phyloP scores from a whole-genome alignment of 2,329 filamentous ascomycete genomes.

The Trichoderma arundinaceum region DNA sequence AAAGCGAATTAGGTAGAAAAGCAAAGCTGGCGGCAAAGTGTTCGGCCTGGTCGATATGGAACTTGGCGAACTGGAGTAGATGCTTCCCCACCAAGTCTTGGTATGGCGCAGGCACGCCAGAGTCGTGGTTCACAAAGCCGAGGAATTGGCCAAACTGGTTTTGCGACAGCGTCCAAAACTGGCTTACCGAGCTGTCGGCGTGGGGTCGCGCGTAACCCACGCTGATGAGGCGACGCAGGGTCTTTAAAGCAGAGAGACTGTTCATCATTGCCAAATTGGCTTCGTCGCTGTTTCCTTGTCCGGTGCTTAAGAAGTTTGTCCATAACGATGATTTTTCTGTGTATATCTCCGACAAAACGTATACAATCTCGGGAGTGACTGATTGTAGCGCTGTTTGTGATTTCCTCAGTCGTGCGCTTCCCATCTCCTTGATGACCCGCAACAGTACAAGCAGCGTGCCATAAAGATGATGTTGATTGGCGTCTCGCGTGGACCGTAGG shows the following conservation, averaged over 20 bases:
- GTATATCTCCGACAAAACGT: slow-evolving; percentile 79
- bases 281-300: slow-evolving; percentile 62
- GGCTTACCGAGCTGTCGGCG: slow-evolving; percentile 73
- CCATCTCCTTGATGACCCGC: slow-evolving; percentile 88
- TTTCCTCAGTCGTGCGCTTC: slow-evolving; percentile 75
- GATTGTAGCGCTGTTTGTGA: slow-evolving; percentile 79
- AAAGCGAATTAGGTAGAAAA: slow-evolving; percentile 77
- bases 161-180: slow-evolving; percentile 82
- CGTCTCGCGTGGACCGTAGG: slow-evolving; percentile 59
- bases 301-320: slow-evolving; percentile 64
- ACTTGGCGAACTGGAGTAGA: slow-evolving; percentile 85
- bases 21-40: slow-evolving; percentile 82
- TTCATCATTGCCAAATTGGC: slow-evolving; percentile 72
- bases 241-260: slow-evolving; percentile 79
- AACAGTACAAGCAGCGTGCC: slow-evolving; percentile 79
- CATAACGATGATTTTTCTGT: slow-evolving; percentile 73
- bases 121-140: slow-evolving; percentile 62
- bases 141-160: slow-evolving; percentile 80
- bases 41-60: slow-evolving; percentile 86
- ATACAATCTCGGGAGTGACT: slow-evolving; percentile 82
- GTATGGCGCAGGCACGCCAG: slow-evolving; percentile 58
- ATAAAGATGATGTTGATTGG: slow-evolving; percentile 69
- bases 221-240: slow-evolving; percentile 77
- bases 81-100: slow-evolving; percentile 79
- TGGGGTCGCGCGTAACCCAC: slow-evolving; percentile 85